These are phyloP conservation scores for Auxenochlorella pyrenoidosa DNA, from an alignment of 139 green algal species.

Conservation along the genomic window DNA sequence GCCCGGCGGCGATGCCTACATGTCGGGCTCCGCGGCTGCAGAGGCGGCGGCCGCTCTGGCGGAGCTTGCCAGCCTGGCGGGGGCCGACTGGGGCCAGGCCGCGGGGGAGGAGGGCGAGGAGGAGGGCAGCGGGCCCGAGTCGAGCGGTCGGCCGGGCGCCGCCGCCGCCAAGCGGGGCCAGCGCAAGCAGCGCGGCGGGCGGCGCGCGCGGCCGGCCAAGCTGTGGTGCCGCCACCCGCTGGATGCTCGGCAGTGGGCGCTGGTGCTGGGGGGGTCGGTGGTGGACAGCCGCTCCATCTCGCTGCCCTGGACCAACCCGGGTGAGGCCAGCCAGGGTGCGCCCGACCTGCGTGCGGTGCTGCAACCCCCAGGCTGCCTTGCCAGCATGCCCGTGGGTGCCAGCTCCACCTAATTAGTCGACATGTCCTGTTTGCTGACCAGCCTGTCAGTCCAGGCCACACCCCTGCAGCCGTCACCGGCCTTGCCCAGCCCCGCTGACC, in stretches of 20 bases:
- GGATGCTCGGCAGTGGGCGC: neutral
- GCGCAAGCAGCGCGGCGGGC: slow-evolving; percentile 6
- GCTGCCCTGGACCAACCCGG: slow-evolving; percentile 29
- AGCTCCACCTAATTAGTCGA: no score
- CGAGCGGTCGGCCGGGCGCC: neutral
- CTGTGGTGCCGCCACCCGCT: slow-evolving; percentile 32
- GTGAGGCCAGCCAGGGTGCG: neutral
- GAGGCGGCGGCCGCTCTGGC: neutral
- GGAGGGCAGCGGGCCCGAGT: neutral
- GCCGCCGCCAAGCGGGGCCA: neutral
- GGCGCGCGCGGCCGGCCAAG: slow-evolving; percentile 18
- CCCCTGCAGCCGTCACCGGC: no score
- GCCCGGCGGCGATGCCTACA: neutral
- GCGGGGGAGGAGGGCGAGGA: neutral
- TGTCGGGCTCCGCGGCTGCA: neutral
- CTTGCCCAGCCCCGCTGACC: no score
- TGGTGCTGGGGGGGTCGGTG: slow-evolving; percentile 17
- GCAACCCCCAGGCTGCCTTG: no score
- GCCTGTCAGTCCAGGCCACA: no score
- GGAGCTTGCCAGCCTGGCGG: neutral
- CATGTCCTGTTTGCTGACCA: no score
- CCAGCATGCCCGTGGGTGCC: no score
- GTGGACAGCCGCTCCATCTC: slow-evolving; percentile 26
- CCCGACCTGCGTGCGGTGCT: no score
- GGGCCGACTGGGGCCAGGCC: neutral